Base-by-base conservation (phyloP, 495 filamentous ascomycete genomes). In the Pyrenula massariospora region DNA sequence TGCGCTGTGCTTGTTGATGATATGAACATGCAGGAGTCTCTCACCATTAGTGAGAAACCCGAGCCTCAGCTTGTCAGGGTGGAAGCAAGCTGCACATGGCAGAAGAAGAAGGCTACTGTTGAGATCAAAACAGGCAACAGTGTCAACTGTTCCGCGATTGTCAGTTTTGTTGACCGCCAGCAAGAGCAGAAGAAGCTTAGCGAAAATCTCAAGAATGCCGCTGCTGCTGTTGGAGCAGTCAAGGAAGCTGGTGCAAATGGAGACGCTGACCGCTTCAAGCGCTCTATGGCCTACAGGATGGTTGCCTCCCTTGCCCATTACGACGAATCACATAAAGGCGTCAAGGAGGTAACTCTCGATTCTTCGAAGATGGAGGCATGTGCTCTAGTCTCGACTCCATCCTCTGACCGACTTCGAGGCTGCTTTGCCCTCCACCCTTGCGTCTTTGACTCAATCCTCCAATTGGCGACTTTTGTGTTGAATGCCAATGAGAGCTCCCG, bases 391-490 rank as follows among this genome's bases (percentile, higher is more conserved):
- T 74, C 74, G 50, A 89, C 91, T 67, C 79, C 84, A 54, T 75
- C 73, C 3, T 70, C 68, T 0, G 70, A 78, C 15, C 70, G 77
- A 12, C 77, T 80, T 55, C n/a, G n/a, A n/a, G n/a, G n/a, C n/a
- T n/a, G n/a, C n/a, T 87, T 83, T 51, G 80, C 75, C 55, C 89
- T 81, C 69, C 79, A 80, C 54, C 86, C 86, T 1, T 86, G 84
- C 68, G 87, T 83, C 77, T 86, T 89, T 51, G 87, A 90, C 65
- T 84, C 82, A 50, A 66, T 73, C 53, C 69, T 66, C 15, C 71
- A 75, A 61, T 73, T 87, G 24, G 84, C 85, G 11, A 87, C 87
- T n/a, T 91, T 93, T 67, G 84, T 86, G 58, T 83, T 89, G 71
- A 91, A 91, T 63, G 86, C 80, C 15, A 89, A 83, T 55, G 87